Conservation (phyloP, 176 grass and related monocot species). For the Triticum monococcum region DNA sequence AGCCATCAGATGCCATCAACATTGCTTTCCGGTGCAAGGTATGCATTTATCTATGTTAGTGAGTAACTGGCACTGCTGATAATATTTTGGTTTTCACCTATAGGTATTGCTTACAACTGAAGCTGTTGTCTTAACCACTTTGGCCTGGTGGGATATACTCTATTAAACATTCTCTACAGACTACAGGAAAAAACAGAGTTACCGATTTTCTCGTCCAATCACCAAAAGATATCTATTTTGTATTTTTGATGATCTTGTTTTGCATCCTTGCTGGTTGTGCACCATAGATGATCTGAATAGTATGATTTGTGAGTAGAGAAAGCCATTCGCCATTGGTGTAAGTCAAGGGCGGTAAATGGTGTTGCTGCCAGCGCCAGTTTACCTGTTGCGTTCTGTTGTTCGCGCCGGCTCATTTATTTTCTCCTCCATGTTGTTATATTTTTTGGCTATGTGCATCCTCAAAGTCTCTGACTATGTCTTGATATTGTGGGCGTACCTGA, state of each 20-base stretch:
- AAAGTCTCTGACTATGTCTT: too few species aligned
- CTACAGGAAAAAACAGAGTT: neutral
- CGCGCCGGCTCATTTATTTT: too few species aligned
- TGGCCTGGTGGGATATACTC: neutral
- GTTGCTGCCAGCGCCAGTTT: too few species aligned
- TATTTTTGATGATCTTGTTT: neutral
- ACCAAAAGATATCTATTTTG: slow-evolving; percentile 12
- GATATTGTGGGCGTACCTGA: too few species aligned
- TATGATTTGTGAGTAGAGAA: neutral
- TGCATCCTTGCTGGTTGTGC: neutral
- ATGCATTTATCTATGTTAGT: slow-evolving; percentile 33
- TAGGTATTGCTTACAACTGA: neutral
- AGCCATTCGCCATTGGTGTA: neutral
- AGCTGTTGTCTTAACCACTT: neutral
- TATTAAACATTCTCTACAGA: neutral
- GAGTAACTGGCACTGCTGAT: neutral
- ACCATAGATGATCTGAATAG: neutral
- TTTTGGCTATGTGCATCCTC: too few species aligned
- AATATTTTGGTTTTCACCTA: neutral
- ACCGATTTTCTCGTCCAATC: neutral
- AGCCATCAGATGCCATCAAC: slow-evolving; percentile 96
- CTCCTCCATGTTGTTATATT: too few species aligned
- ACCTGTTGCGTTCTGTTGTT: too few species aligned
- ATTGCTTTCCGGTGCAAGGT: slow-evolving; percentile 98
- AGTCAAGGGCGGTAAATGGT: too few species aligned